Percentiles rank a stretch among this genome's conserved stretches.
These are phyloP conservation scores for Apiotrichum sp. DNA, from an alignment of 1,284 basidiomycete species.

Conservation along the genomic window DNA sequence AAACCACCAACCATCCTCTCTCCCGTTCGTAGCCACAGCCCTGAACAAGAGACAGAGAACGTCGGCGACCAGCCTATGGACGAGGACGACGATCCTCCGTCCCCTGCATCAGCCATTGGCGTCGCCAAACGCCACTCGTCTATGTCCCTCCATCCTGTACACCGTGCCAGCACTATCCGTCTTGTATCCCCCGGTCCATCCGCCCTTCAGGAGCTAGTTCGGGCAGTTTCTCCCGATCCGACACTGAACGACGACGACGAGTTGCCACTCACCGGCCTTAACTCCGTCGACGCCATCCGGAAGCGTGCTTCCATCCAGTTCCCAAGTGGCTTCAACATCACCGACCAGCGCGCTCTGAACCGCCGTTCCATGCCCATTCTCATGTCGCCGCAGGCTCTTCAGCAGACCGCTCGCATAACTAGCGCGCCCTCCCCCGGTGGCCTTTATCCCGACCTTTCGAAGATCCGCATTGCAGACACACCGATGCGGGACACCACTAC, in stretches of 20 bases:
- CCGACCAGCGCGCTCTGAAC: slow-evolving; percentile 7
- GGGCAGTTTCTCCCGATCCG: not conserved
- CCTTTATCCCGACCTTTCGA: slow-evolving; percentile 24
- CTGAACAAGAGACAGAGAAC: slow-evolving; percentile 1
- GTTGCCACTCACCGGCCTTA: slow-evolving; percentile 29
- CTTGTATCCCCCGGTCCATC: slow-evolving; percentile 30
- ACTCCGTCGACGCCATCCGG: slow-evolving; percentile 23
- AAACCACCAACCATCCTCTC: slow-evolving; percentile 3
- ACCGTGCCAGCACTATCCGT: slow-evolving; percentile 37
- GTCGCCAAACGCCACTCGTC: slow-evolving; percentile 32
- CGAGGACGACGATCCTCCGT: slow-evolving; percentile 17
- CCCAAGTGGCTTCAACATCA: slow-evolving; percentile 1
- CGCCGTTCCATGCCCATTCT: slow-evolving; percentile 38
- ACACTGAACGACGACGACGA: slow-evolving; percentile 17
- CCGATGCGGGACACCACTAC: not conserved
- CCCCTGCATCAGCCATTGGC: slow-evolving; percentile 41
- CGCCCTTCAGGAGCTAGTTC: not conserved
- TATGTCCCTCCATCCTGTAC: slow-evolving; percentile 21
- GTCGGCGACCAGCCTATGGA: not conserved
- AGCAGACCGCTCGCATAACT: not conserved
- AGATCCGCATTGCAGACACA: not conserved
- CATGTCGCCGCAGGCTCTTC: slow-evolving; percentile 1
- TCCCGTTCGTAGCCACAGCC: not conserved
- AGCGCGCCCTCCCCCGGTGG: not conserved
- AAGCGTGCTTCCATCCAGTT: slow-evolving; percentile 34